A percentile compares a stretch with the other conserved stretches of the same genome.
Conservation (phyloP, 2,329 filamentous ascomycete species). For the Ascochyta lentis region DNA sequence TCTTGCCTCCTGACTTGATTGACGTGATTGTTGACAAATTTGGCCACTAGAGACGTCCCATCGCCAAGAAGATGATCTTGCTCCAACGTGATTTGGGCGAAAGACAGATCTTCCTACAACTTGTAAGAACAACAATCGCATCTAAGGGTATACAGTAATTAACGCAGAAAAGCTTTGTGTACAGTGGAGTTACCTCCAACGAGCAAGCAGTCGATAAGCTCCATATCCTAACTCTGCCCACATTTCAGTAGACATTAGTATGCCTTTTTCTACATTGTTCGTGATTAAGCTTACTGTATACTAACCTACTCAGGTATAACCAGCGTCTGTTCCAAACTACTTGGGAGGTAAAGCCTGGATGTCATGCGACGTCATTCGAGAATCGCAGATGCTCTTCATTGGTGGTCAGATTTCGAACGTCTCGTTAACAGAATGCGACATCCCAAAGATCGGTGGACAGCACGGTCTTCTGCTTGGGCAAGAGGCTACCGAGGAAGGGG, state of each 20-base stretch:
- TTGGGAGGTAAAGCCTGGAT: constrained; percentile 55
- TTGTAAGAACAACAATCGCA: constrained; percentile 55
- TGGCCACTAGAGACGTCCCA: constrained; percentile 59
- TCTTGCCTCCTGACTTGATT: too few relatives aligned
- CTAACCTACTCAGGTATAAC: constrained; percentile 28
- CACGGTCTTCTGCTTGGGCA: constrained; percentile 61
- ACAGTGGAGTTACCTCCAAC: constrained; percentile 60
- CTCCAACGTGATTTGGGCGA: constrained; percentile 63
- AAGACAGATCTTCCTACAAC: constrained; percentile 67
- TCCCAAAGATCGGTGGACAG: constrained; percentile 58
- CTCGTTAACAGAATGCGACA: constrained; percentile 57
- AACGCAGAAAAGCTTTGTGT: constrained; percentile 58
- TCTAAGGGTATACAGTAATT: not conserved
- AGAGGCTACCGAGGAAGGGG: constrained; percentile 38
- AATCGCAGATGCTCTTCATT: constrained; percentile 66
- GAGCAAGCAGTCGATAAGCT: constrained; percentile 65
- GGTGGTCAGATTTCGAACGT: constrained; percentile 61
- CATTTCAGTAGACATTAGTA: constrained; percentile 65
- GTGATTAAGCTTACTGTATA: constrained; percentile 16
- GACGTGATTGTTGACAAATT: too few relatives aligned
- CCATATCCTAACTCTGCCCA: constrained; percentile 65
- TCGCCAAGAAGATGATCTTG: constrained; percentile 63
- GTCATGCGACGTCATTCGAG: constrained; percentile 61
- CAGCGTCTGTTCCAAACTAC: constrained; percentile 42
- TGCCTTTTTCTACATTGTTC: not conserved